These are phyloP conservation scores for Pythium utonaiense DNA, from an alignment of 352 stramenopile species.

Conservation along the genomic window DNA sequence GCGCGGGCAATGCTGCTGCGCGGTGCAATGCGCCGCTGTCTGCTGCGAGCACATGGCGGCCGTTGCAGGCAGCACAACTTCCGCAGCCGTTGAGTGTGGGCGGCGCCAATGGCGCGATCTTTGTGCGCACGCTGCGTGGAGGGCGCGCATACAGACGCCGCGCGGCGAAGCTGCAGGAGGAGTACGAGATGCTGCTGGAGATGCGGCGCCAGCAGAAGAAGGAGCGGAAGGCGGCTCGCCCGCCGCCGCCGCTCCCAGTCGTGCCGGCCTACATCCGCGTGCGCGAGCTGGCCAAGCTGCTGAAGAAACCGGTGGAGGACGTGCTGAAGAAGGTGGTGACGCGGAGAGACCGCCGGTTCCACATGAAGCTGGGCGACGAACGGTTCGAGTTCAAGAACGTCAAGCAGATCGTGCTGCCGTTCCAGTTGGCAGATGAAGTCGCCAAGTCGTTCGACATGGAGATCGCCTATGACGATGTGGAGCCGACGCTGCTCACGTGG, in stretches of 20 bases:
- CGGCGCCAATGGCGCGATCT: background rate
- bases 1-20: background rate
- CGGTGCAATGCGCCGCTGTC: background rate
- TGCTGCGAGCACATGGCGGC: background rate
- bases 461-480: conserved; percentile 59
- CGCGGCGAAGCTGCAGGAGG: conserved; percentile 8
- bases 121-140: conserved; percentile 17
- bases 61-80: background rate
- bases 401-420: conserved; percentile 73
- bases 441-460: conserved; percentile 37
- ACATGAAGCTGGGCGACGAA: conserved; percentile 43
- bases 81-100: background rate
- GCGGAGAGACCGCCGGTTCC: conserved; percentile 53
- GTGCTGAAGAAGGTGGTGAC: conserved; percentile 61
- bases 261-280: conserved; percentile 62
- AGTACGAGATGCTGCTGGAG: conserved; percentile 9
- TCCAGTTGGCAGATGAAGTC: conserved; percentile 52
- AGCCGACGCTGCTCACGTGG: conserved; percentile 38
- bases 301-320: conserved; percentile 62
- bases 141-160: conserved; percentile 8
- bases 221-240: background rate
- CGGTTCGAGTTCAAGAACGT: conserved; percentile 71
- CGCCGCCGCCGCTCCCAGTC: conserved; percentile 16
- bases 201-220: conserved; percentile 17
- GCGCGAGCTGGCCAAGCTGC: conserved; percentile 67